Base-by-base conservation (phyloP, 1,139 yeast species). In the Taphrina wiesneri region DNA sequence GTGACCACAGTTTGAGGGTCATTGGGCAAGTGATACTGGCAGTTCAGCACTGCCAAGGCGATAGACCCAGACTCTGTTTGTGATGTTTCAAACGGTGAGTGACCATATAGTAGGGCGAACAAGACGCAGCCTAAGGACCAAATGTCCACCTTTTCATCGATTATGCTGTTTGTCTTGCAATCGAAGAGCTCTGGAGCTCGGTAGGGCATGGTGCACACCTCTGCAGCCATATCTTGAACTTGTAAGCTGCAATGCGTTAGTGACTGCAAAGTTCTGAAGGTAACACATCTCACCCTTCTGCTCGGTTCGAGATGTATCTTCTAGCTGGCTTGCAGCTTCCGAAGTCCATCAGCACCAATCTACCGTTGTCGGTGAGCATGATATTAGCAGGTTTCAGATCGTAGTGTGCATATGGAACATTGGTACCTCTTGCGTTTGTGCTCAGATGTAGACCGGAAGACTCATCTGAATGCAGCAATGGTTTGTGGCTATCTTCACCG, bases 301-400 rank as follows among this genome's bases (percentile, higher is more conserved):
- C 87, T 64, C 95, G 81, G 0, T 85, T 80, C 30, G 79, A 78
- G 0, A 88, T 79, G 0, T 77, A 73, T 3, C 84, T 73, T 2
- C 88, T 78, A 0, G 96, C 95, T 66, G 80, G 82, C 1, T 86
- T 77, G 73, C 93, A 86, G 13, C 95, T 87, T 1, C 97, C 97
- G 67, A 92, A 78, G 73, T 92, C 97, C 72, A 90, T 87, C 64
- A 92, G 79, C 1, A 91, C 91, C 0, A 96, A 96, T 23, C 34
- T 75, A 0, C 90, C 90, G 68, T 85, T 86, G 28, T 85, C 83
- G 0, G 88, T 82, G 9, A 91, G 77, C 93, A 91, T 87, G 25
- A 91, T 84, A 73, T 90, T 91, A 0, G 93, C 96, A 0, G 97
- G 97, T 72, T 90, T 91, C 66, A 92, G 77, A 74, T 91, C 97